Conservation (phyloP, 2,329 filamentous ascomycete species). For the Geosmithia morbida region DNA sequence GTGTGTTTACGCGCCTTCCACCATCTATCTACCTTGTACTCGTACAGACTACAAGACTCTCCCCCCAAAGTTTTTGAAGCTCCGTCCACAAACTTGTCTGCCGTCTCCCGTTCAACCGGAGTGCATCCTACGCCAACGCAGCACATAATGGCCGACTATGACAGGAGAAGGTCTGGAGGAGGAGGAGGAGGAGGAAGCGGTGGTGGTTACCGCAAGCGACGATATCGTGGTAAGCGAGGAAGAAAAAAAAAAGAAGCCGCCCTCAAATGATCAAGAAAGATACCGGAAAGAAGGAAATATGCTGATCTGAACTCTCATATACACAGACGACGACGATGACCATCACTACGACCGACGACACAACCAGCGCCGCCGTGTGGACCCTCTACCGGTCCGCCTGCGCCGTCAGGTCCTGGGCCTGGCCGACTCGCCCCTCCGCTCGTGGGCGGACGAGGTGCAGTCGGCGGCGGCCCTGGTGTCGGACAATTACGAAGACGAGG, state of each 20-base stretch:
- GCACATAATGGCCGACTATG: constrained; percentile 36
- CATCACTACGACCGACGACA: constrained; percentile 63
- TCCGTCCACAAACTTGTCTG: too few relatives aligned
- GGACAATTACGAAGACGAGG: constrained; percentile 76
- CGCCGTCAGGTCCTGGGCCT: constrained; percentile 67
- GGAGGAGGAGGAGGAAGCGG: neutral
- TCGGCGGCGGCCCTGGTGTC: constrained; percentile 62
- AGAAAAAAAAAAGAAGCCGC: constrained; percentile 6
- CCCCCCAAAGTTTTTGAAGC: too few relatives aligned
- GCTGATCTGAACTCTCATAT: neutral
- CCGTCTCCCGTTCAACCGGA: neutral
- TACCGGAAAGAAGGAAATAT: neutral
- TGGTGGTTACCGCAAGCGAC: constrained; percentile 51
- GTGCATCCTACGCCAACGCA: too few relatives aligned
- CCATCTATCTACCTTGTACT: too few relatives aligned
- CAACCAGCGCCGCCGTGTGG: constrained; percentile 53
- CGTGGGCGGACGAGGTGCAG: constrained; percentile 65
- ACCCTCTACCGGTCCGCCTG: constrained; percentile 56
- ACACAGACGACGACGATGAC: constrained; percentile 58
- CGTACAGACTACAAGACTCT: too few relatives aligned
- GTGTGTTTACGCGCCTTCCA: too few relatives aligned
- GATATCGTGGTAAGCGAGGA: constrained; percentile 54
- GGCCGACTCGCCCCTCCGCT: constrained; percentile 67
- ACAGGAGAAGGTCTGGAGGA: constrained; percentile 36
- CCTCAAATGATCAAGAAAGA: too few relatives aligned